These are phyloP conservation scores for Auxenochlorella pyrenoidosa DNA, from an alignment of 139 green algal species.

Conservation along the genomic window DNA sequence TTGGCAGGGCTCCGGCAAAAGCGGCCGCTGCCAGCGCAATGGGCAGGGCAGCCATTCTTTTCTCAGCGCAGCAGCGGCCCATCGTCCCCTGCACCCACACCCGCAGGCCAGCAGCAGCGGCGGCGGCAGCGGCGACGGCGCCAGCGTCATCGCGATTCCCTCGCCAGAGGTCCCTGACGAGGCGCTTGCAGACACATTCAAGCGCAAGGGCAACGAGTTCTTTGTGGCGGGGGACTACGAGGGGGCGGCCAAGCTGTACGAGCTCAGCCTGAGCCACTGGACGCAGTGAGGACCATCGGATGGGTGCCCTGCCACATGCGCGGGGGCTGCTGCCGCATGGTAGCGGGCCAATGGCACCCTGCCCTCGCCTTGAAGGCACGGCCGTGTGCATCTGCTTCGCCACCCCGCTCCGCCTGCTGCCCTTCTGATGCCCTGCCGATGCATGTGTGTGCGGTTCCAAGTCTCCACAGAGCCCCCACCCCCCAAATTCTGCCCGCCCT, in stretches of 20 bases:
- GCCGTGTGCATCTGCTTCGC: too few species aligned
- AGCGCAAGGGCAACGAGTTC: constrained; percentile 34
- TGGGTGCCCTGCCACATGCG: too few species aligned
- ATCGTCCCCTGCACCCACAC: neutral
- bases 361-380: too few species aligned
- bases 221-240: constrained; percentile 32
- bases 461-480: too few species aligned
- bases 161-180: constrained; percentile 11
- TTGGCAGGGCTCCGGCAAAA: too few species aligned
- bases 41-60: too few species aligned
- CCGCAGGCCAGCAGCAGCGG: neutral
- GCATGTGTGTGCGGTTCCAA: too few species aligned
- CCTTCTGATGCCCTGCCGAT: too few species aligned
- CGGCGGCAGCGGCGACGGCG: neutral
- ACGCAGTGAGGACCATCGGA: constrained; percentile 3
- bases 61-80: too few species aligned
- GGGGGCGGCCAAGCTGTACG: constrained; percentile 17
- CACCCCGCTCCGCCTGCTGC: too few species aligned
- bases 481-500: neutral
- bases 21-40: too few species aligned
- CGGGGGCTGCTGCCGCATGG: neutral
- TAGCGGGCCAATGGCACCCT: too few species aligned
- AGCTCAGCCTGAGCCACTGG: constrained; percentile 28
- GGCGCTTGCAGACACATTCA: constrained; percentile 29
- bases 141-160: neutral